Percentiles rank a stretch among this genome's conserved stretches.
phyloP scores from a whole-genome alignment of 2,329 filamentous ascomycete species.

The Ascochyta rabiei region DNA sequence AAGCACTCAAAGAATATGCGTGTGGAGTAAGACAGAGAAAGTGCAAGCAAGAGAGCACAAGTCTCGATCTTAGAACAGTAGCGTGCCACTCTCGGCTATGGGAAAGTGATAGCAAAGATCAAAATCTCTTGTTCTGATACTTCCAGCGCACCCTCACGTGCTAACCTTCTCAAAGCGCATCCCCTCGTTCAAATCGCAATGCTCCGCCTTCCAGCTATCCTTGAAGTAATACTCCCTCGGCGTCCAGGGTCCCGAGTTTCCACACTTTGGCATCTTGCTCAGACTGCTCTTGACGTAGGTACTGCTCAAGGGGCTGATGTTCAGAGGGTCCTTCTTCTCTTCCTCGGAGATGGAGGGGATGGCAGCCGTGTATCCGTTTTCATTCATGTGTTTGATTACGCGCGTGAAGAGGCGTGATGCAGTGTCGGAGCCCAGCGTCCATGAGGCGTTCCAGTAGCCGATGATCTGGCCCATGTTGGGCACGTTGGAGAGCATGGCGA shows the following conservation, averaged over 20 bases:
- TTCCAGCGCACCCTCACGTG: conserved; percentile 4
- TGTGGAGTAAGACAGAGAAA: too few species aligned
- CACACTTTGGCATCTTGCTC: conserved; percentile 55
- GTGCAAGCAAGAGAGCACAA: too few species aligned
- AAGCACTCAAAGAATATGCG: too few species aligned
- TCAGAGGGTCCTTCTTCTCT: conserved; percentile 47
- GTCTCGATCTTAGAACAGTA: too few species aligned
- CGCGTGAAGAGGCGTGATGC: conserved; percentile 58
- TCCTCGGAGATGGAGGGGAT: conserved; percentile 53
- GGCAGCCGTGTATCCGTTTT: conserved; percentile 51
- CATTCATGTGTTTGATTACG: conserved; percentile 58
- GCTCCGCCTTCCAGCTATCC: conserved; percentile 52
- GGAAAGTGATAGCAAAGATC: too few species aligned
- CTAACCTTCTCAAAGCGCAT: conserved; percentile 45
- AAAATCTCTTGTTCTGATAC: too few species aligned
- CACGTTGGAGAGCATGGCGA: conserved; percentile 66
- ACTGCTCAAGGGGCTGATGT: conserved; percentile 54
- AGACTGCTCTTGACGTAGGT: conserved; percentile 58
- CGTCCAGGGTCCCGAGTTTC: conserved; percentile 52
- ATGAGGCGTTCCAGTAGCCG: conserved; percentile 66
- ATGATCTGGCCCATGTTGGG: conserved; percentile 65
- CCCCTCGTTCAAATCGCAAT: conserved; percentile 50
- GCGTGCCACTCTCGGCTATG: too few species aligned
- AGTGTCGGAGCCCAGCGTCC: conserved; percentile 67
- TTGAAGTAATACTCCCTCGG: conserved; percentile 52